A percentile compares a stretch with the other conserved stretches of the same genome.
phyloP scores from a whole-genome alignment of 1,139 yeast species.

The Dujonia santamariae region DNA sequence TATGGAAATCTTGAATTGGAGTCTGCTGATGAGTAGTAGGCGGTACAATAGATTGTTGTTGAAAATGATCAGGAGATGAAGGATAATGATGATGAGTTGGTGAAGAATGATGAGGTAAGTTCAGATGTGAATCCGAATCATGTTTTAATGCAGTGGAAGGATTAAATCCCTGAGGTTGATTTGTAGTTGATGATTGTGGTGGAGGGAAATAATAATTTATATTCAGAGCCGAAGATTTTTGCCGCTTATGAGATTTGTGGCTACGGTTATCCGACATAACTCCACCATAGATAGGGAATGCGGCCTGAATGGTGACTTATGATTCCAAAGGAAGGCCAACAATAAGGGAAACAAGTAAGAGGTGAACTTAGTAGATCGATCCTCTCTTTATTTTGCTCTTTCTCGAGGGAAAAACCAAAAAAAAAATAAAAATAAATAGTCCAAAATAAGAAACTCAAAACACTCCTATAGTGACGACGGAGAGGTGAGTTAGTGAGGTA shows the following conservation, averaged over 20 bases:
- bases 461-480: no score
- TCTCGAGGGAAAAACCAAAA: constrained; percentile 3
- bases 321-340: no score
- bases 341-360: no score
- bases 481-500: no score
- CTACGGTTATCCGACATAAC: constrained; percentile 7
- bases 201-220: constrained; percentile 13
- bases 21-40: constrained; percentile 2
- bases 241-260: constrained; percentile 37
- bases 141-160: no score
- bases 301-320: constrained; percentile 5
- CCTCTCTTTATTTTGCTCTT: neutral
- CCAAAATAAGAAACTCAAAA: no score
- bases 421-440: neutral
- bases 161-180: no score
- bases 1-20: constrained; percentile 3
- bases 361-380: no score
- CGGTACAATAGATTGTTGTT: no score
- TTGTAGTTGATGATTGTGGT: constrained; percentile 6
- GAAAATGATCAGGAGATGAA: constrained; percentile 6
- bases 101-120: constrained; percentile 3
- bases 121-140: no score
- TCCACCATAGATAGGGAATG: constrained; percentile 5
- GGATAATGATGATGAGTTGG: constrained; percentile 3
- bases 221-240: constrained; percentile 39